Evolutionary conservation across 441 rosid genomes (phyloP), one percentile per base, ranked within the genome.

Genomic region (Pelargonium myrrhifolium): DNA sequence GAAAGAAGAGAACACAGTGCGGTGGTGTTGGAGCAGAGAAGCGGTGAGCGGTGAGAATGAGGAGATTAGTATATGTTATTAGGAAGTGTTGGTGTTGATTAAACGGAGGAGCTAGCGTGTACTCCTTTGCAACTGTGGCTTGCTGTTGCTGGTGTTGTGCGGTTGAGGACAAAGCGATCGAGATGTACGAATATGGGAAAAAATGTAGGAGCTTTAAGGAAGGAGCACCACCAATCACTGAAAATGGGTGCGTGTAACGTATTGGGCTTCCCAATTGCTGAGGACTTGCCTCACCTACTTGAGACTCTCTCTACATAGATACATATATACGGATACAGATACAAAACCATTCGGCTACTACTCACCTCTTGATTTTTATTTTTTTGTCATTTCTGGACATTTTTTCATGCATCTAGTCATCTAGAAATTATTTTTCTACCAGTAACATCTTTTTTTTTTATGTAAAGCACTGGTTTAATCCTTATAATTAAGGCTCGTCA

Each of bases 111-210:
- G 18, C 55, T 12, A 17, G 55, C 55, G 55, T 47, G 55, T n/a
- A 47, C 55, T 47, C 55, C 55, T 47, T 14, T 15, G 55, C 55
- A 47, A 47, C 55, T 47, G 18, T 47, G 55, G 55, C 55, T 47
- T 47, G 6, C 11, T 4, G 18, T 1, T 14, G 4, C 18, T 5
- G n/a, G 55, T 6, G 18, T n/a, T 47, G n/a, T 12, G 55, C 55
- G 55, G 55, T 47, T n/a, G 55, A 4, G 55, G 55, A 47, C 55
- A 47, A 47, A 47, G 7, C 55, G 55, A 47, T 3, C n/a, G n/a
- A n/a, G n/a, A n/a, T n/a, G 14, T 6, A 1, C 3, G 11, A 6
- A 42, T 7, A 42, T 42, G 12, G 51, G 28, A 24, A 24, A 24
- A 45, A 45, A 45, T 12, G 49, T 1, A 47, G 18, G 18, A 14